phyloP scores from a whole-genome alignment of 768 basidiomycete species.

The Lactarius trivialis region DNA sequence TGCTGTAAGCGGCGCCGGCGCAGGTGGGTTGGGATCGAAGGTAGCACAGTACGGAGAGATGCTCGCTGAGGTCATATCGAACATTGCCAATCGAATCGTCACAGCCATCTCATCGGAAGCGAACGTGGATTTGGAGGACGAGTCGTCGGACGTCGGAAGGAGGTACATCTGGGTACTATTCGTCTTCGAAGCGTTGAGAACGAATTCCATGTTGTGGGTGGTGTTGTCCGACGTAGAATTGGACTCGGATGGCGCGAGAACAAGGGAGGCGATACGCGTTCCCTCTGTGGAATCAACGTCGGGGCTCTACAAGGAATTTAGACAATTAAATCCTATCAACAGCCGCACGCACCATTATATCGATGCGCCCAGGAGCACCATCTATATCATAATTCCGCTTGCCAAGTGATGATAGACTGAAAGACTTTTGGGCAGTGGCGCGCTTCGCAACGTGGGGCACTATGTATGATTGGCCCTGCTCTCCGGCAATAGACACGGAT shows the following conservation, averaged over 20 bases:
- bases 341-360: constrained; percentile 40
- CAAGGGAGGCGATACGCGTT: constrained; percentile 36
- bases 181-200: constrained; percentile 30
- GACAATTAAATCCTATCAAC: constrained; percentile 1
- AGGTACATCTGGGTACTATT: constrained; percentile 30
- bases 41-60: constrained; percentile 51
- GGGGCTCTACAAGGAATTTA: constrained; percentile 29
- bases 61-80: constrained; percentile 32
- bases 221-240: constrained; percentile 8
- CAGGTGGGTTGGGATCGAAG: constrained; percentile 46
- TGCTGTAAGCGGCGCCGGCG: constrained; percentile 45
- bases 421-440: constrained; percentile 14
- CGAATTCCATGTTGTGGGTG: constrained; percentile 21
- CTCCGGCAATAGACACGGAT: constrained; percentile 20
- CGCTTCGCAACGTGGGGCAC: constrained; percentile 21
- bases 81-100: constrained; percentile 40
- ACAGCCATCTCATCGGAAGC: constrained; percentile 31
- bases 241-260: constrained; percentile 27
- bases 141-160: constrained; percentile 16
- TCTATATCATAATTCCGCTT: constrained; percentile 14
- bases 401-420: background rate
- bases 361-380: constrained; percentile 38
- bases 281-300: constrained; percentile 31
- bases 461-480: constrained; percentile 21
- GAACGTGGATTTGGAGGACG: constrained; percentile 11